phyloP scores from a whole-genome alignment of 1,284 basidiomycete genomes.

The Ceratobasidium papillatum region DNA sequence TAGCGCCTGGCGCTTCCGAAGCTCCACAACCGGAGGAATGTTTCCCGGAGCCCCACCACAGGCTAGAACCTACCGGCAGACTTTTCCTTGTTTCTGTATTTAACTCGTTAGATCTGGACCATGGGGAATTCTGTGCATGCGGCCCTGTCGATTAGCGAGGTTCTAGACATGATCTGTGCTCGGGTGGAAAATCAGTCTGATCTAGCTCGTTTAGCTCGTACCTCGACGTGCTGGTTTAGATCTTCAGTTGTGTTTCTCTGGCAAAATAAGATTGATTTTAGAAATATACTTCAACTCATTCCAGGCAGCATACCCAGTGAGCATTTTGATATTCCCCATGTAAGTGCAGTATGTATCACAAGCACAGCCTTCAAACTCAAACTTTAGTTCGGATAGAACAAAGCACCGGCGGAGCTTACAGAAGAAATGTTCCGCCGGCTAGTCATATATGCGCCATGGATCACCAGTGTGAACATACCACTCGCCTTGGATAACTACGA shows the following conservation, averaged over 20 bases:
- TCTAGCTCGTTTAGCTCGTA: not conserved
- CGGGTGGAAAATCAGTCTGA: not conserved
- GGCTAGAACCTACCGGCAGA: not conserved
- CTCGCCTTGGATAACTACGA: not conserved
- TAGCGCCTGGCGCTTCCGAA: constrained; percentile 1
- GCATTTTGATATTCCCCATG: too few species aligned
- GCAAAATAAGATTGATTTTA: not conserved
- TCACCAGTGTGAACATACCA: not conserved
- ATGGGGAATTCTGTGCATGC: not conserved
- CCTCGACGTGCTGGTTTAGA: not conserved
- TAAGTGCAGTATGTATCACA: too few species aligned
- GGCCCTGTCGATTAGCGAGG: not conserved
- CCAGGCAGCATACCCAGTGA: not conserved
- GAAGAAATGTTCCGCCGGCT: not conserved
- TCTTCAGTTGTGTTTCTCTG: not conserved
- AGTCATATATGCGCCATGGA: not conserved
- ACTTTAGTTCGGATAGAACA: too few species aligned
- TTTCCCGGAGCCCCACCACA: too few species aligned
- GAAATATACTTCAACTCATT: not conserved
- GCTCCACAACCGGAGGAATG: too few species aligned
- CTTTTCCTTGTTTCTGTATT: not conserved
- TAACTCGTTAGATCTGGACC: not conserved
- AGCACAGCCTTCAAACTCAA: too few species aligned
- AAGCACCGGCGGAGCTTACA: not conserved
- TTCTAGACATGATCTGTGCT: not conserved